Conservation (phyloP, 306 rosid genomes). For the Rosa multiflora region DNA sequence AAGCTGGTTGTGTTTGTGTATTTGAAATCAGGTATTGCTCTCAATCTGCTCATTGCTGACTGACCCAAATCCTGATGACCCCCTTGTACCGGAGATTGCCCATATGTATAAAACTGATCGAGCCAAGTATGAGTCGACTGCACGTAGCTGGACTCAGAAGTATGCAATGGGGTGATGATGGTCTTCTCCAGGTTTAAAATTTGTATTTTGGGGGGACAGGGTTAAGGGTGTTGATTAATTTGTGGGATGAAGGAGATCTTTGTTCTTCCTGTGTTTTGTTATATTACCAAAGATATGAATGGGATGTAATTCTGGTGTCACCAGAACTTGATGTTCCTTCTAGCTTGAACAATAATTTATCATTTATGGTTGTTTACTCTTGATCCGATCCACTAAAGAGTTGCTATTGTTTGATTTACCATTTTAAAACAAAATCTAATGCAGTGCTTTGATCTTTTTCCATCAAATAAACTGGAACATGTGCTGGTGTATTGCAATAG, state of each 20-base stretch:
- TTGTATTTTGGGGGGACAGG: constrained; percentile 1
- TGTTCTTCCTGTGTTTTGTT: constrained; percentile 3
- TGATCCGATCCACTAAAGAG: background rate
- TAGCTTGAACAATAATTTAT: background rate
- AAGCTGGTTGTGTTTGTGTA: constrained; percentile 1
- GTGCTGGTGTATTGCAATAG: no score
- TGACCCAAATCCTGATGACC: constrained; percentile 81
- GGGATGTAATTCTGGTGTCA: background rate
- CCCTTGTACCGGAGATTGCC: constrained; percentile 77
- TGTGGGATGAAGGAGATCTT: constrained; percentile 10
- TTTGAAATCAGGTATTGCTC: constrained; percentile 53
- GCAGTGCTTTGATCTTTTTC: background rate
- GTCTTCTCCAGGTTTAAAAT: background rate
- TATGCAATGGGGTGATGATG: constrained; percentile 64
- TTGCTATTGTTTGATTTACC: background rate
- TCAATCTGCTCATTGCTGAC: constrained; percentile 80
- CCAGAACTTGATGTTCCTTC: constrained; percentile 12
- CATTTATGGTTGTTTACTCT: background rate
- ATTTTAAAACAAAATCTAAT: background rate
- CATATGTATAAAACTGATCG: constrained; percentile 74
- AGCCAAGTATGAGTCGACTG: constrained; percentile 67
- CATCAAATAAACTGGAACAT: background rate
- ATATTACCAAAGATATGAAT: constrained; percentile 16
- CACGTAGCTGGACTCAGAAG: constrained; percentile 84
- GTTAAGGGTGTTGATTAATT: background rate